phyloP scores from a whole-genome alignment of 345 rosid species.

The Arabidopsis thaliana region DNA sequence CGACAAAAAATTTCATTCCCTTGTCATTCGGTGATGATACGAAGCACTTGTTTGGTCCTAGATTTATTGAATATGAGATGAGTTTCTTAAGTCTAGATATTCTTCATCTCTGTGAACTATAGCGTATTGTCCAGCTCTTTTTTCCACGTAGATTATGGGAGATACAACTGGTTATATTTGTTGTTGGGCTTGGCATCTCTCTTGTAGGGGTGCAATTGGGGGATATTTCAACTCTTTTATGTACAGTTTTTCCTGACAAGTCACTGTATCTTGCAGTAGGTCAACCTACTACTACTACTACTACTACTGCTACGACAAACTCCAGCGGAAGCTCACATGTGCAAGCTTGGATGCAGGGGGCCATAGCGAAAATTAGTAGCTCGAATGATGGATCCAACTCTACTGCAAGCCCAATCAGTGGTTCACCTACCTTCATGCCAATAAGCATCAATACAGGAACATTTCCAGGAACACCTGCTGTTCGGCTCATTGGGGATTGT shows the following conservation, averaged over 20 bases:
- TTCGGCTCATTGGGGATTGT: constrained; percentile 98
- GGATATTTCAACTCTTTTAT: constrained; percentile 25
- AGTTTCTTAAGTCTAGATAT: constrained; percentile 15
- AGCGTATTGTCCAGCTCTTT: not conserved
- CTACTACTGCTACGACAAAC: constrained; percentile 58
- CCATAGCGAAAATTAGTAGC: constrained; percentile 95
- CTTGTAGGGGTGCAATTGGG: constrained; percentile 10
- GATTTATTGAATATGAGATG: constrained; percentile 18
- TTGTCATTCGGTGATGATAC: constrained; percentile 12
- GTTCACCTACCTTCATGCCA: constrained; percentile 90
- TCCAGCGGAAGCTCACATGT: constrained; percentile 91
- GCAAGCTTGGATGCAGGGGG: constrained; percentile 99
- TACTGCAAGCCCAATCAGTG: constrained; percentile 72
- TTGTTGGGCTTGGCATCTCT: constrained; percentile 23
- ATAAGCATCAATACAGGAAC: constrained; percentile 99
- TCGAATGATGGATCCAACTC: constrained; percentile 74
- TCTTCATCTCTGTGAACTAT: constrained; percentile 10
- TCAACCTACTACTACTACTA: constrained; percentile 55
- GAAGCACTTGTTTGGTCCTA: constrained; percentile 7
- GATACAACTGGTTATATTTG: constrained; percentile 13
- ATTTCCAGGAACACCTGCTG: constrained; percentile 99
- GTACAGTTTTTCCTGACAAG: constrained; percentile 32
- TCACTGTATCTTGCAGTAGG: constrained; percentile 57
- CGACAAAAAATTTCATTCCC: constrained; percentile 8
- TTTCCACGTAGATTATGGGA: constrained; percentile 10